A percentile compares a stretch with the other conserved stretches of the same genome.
Conservation (phyloP, 129 eudicot species). For the Tagetes patula region DNA sequence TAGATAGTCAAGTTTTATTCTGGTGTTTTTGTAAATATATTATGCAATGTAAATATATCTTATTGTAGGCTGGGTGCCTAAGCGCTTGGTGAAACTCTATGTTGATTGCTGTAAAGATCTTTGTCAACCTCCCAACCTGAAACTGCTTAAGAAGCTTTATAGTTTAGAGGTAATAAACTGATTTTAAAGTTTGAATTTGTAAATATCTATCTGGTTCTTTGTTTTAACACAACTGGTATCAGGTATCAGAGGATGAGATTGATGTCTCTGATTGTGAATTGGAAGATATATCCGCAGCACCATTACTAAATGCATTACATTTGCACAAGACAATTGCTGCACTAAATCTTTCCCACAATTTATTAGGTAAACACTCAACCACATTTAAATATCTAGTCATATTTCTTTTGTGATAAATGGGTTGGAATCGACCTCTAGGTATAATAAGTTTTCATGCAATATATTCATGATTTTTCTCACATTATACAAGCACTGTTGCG, state of each 20-base stretch:
- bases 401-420: background rate
- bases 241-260: conserved; percentile 98
- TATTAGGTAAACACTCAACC: conserved; percentile 52
- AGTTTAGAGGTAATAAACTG: conserved; percentile 57
- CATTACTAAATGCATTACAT: conserved; percentile 70
- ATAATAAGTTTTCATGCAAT: conserved; percentile 4
- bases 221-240: conserved; percentile 19
- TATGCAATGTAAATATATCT: conserved; percentile 17
- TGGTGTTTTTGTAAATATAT: background rate
- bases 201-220: background rate
- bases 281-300: conserved; percentile 75
- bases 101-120: conserved; percentile 70
- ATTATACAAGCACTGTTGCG: conserved; percentile 5
- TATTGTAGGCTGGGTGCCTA: conserved; percentile 72
- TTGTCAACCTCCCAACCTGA: conserved; percentile 71
- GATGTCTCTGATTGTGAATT: conserved; percentile 76
- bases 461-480: background rate
- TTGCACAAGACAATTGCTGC: conserved; percentile 65
- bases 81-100: conserved; percentile 71
- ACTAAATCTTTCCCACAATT: conserved; percentile 89
- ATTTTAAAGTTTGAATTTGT: background rate
- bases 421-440: background rate
- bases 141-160: conserved; percentile 72
- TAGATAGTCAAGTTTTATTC: background rate
- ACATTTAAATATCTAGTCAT: background rate